phyloP scores from a whole-genome alignment of 176 grass and related monocot species.

The Triticum timopheevii region DNA sequence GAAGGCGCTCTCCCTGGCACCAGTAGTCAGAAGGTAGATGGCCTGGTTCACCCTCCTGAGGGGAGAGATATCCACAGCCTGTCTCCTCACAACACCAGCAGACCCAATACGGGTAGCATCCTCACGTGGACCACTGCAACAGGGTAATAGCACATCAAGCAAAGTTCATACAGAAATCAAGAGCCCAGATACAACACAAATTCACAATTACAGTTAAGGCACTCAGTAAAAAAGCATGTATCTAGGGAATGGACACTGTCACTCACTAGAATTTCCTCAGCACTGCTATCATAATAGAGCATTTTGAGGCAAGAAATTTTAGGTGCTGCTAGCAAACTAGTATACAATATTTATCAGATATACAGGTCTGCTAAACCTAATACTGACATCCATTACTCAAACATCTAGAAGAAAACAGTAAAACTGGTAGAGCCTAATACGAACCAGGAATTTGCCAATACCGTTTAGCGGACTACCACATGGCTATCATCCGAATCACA shows the following conservation, averaged over 20 bases:
- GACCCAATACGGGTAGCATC: conserved; percentile 77
- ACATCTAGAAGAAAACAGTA: too few relatives aligned
- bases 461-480: neutral
- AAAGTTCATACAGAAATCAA: neutral
- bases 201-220: neutral
- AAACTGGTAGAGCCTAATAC: too few relatives aligned
- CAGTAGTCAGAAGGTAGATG: conserved; percentile 67
- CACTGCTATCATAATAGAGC: neutral
- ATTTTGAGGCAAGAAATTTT: neutral
- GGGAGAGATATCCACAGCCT: conserved; percentile 83
- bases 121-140: conserved; percentile 51
- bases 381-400: too few relatives aligned
- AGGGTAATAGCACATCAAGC: neutral
- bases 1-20: conserved; percentile 72
- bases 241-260: neutral
- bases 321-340: neutral
- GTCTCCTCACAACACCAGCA: conserved; percentile 62
- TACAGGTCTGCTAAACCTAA: too few relatives aligned
- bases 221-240: neutral
- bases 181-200: neutral
- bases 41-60: conserved; percentile 65
- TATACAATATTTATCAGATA: neutral
- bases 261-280: neutral
- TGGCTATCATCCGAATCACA: neutral
- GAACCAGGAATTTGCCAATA: too few relatives aligned